These are phyloP conservation scores for Juglanconis oblonga DNA, from an alignment of 2,329 filamentous ascomycete genomes.

Conservation along the genomic window DNA sequence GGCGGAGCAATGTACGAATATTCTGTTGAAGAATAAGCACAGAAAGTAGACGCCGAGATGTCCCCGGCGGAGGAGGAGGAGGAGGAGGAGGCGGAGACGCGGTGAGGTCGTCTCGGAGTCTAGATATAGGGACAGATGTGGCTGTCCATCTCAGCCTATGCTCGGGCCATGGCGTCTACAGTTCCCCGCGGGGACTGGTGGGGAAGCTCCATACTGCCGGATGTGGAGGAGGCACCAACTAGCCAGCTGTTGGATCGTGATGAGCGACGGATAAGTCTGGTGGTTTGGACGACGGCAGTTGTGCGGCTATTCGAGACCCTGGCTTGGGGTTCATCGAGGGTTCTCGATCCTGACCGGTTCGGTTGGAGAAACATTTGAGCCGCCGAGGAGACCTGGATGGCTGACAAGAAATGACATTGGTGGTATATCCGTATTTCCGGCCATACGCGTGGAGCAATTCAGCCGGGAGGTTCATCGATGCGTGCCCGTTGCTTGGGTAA, in stretches of 20 bases:
- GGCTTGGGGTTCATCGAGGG: not conserved
- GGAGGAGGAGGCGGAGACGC: not conserved
- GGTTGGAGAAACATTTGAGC: conserved; percentile 5
- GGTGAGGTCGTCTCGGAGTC: not conserved
- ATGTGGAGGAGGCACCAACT: not conserved
- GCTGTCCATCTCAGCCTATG: not conserved
- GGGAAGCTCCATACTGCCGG: conserved; percentile 8
- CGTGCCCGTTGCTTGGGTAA: too few relatives aligned
- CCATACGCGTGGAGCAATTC: too few relatives aligned
- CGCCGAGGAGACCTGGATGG: not conserved
- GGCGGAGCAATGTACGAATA: too few relatives aligned
- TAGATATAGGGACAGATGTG: not conserved
- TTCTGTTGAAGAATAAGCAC: not conserved
- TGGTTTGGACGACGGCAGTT: conserved; percentile 6
- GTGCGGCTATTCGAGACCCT: not conserved
- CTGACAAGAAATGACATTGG: not conserved
- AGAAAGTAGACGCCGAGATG: not conserved
- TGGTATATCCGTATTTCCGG: not conserved
- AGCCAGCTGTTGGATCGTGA: not conserved
- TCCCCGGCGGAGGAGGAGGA: not conserved
- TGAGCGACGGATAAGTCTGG: not conserved
- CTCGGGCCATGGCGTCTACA: conserved; percentile 3
- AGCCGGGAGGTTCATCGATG: too few relatives aligned
- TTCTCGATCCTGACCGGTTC: not conserved
- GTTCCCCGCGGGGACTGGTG: conserved; percentile 6